Evolutionary conservation across 805 yeast genomes (phyloP).

Genomic region (Candida nemodendra): DNA sequence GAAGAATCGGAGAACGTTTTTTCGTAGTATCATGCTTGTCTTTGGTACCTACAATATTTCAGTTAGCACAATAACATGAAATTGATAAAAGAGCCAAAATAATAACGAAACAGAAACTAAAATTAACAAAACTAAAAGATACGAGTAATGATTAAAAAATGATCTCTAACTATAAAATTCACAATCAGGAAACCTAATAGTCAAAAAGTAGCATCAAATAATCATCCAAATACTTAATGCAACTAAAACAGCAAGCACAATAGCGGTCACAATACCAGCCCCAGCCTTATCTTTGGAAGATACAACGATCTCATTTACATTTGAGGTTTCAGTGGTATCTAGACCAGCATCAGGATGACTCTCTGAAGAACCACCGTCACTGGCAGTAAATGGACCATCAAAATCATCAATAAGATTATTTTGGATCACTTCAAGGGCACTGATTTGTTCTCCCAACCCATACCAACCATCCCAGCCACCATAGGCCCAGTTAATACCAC

Average conservation of each 20-base stretch:
- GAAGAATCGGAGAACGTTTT: conserved; percentile 14
- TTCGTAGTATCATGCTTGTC: conserved; percentile 22
- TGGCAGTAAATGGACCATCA: conserved; percentile 61
- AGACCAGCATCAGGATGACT: conserved; percentile 41
- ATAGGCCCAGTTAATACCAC: conserved; percentile 71
- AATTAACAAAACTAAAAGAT: too few species aligned
- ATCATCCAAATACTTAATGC: conserved; percentile 81
- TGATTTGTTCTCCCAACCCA: conserved; percentile 85
- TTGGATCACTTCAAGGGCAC: conserved; percentile 66
- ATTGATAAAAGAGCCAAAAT: conserved; percentile 4
- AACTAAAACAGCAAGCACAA: conserved; percentile 57
- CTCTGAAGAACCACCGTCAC: conserved; percentile 61
- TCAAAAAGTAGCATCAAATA: conserved; percentile 32
- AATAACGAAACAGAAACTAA: background rate
- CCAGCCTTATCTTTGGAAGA: conserved; percentile 75
- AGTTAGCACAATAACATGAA: too few species aligned
- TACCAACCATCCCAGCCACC: conserved; percentile 62
- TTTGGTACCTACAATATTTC: too few species aligned
- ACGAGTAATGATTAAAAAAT: too few species aligned
- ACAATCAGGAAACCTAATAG: background rate
- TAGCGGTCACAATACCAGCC: conserved; percentile 83
- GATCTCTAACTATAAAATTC: too few species aligned
- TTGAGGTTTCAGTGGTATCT: conserved; percentile 49
- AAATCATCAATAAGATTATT: conserved; percentile 37
- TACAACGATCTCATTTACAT: conserved; percentile 44